Percentiles rank a stretch among this genome's conserved stretches.
Evolutionary conservation across 495 filamentous ascomycete species (phyloP).

Genomic region (Daldinia childiae): DNA sequence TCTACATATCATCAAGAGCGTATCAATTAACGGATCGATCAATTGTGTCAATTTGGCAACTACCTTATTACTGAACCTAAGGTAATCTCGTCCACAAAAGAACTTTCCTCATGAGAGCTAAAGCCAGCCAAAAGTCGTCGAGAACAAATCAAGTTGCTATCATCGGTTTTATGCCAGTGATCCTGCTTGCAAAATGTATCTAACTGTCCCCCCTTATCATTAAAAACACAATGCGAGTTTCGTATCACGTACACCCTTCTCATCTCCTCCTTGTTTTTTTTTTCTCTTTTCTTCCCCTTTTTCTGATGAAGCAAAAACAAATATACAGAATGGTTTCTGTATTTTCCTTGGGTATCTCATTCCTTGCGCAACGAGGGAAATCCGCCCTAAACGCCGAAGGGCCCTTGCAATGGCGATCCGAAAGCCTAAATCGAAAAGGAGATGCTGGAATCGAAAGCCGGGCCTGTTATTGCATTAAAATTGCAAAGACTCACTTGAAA

Average conservation of each 20-base stretch:
- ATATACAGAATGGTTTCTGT: neutral
- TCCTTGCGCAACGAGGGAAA: neutral
- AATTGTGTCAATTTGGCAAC: too few relatives aligned
- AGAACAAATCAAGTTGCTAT: too few relatives aligned
- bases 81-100: too few relatives aligned
- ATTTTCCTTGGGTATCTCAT: slow-evolving; percentile 18
- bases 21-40: too few relatives aligned
- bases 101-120: too few relatives aligned
- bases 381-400: slow-evolving; percentile 9
- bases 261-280: too few relatives aligned
- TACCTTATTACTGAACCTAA: neutral
- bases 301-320: neutral
- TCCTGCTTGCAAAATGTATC: neutral
- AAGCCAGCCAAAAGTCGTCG: too few relatives aligned
- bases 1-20: too few relatives aligned
- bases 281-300: too few relatives aligned
- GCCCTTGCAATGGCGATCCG: neutral
- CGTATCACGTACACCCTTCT: too few relatives aligned
- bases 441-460: neutral
- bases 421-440: neutral
- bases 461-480: neutral
- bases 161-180: too few relatives aligned
- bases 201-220: neutral
- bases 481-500: slow-evolving; percentile 14
- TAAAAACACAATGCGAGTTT: too few relatives aligned